phyloP scores from a whole-genome alignment of 345 rosid genomes.

The Ailanthus altissimus region DNA sequence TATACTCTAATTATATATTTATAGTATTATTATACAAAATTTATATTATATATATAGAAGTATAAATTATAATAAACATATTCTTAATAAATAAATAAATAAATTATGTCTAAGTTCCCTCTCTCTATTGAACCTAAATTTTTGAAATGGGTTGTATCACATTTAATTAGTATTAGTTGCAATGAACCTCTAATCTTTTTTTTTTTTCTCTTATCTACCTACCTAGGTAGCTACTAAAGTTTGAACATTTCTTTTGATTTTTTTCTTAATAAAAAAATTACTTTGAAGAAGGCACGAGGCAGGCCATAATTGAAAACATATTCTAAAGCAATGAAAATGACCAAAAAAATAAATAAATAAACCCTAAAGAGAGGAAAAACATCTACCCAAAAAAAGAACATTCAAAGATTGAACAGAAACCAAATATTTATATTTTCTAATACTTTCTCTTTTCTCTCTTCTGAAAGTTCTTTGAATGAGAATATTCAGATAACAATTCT shows the following conservation, averaged over 20 bases:
- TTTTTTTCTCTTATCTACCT: neutral
- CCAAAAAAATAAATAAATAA: neutral
- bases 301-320: slow-evolving; percentile 17
- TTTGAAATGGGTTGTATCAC: too few species aligned
- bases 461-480: slow-evolving; percentile 9
- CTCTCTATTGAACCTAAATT: too few species aligned
- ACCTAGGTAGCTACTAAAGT: neutral
- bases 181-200: too few species aligned
- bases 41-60: too few species aligned
- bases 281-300: slow-evolving; percentile 12
- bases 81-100: too few species aligned
- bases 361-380: neutral
- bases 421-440: neutral
- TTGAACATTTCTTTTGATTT: neutral
- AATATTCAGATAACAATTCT: slow-evolving; percentile 26
- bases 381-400: neutral
- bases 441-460: neutral
- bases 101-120: too few species aligned
- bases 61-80: too few species aligned
- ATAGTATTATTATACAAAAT: too few species aligned
- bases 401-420: slow-evolving; percentile 9
- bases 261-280: neutral
- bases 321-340: neutral
- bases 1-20: too few species aligned
- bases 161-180: too few species aligned